Evolutionary conservation across 2,329 filamentous ascomycete genomes (phyloP), one percentile per base, ranked within the genome.

Genomic region (Penicillium brevicompactum): DNA sequence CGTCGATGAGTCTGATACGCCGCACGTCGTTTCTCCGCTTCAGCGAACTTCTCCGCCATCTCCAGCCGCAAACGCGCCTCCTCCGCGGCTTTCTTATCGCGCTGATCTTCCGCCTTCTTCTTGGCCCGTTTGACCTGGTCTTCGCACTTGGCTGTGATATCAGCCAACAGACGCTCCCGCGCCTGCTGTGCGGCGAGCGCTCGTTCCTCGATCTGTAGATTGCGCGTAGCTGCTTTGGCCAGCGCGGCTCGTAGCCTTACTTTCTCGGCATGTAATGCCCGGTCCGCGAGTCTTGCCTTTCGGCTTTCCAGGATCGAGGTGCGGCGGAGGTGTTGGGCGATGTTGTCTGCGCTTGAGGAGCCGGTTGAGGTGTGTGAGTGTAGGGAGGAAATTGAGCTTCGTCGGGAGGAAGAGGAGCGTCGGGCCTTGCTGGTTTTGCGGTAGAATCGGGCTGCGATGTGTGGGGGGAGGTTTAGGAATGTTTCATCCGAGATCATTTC

Each of bases 121-220:
- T 87, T 88, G 42, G 85, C 85, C 38, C 84, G 78, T 57, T 82
- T 78, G 30, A 88, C 85, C 68, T 88, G 84, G 65, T 87, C 85
- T 54, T 86, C 85, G 66, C 85, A 87, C 68, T 83, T 80, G 58
- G 85, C 84, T 7, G 85, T 82, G 10, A 88, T 85, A 62, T 87
- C 84, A 3, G 85, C 85, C 47, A 88, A 70, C 55, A 86, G 78
- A 59, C 83, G 83, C 74, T 88, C 84, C 53, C 86, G 81, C 16
- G 85, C 82, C 51, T 86, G 77, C 62, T 87, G 81, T 21, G 85
- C 85, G 24, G 85, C 85, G 64, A 86, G 67, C 8, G 84, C 84
- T 57, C 83, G 76, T 72, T 87, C 85, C 72, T 88, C 85, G 56
- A 79, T 83, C 60, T 83, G 82, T 13, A 82, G 76, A 53, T 75